Evolutionary conservation across 768 basidiomycete genomes (phyloP).

Genomic region (Boletus subcaerulescens): DNA sequence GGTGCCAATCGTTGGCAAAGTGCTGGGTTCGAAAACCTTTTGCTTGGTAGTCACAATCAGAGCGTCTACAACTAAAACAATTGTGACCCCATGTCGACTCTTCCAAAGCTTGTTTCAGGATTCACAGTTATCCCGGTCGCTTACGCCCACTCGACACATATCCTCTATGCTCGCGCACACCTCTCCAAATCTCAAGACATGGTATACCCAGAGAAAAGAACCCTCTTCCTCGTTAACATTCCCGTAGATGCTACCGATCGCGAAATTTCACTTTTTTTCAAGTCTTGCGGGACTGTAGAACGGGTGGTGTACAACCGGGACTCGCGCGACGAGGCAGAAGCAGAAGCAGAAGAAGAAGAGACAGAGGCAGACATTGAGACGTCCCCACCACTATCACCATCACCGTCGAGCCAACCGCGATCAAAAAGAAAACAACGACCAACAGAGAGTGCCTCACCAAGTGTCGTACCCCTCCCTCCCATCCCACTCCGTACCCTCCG

Average conservation of each 20-base stretch:
- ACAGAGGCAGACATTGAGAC: conserved; percentile 11
- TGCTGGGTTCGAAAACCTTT: too few species aligned
- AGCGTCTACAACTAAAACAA: too few species aligned
- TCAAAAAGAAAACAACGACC: conserved; percentile 32
- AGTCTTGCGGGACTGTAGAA: conserved; percentile 73
- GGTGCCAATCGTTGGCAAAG: too few species aligned
- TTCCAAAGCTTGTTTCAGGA: conserved; percentile 22
- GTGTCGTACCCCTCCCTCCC: conserved; percentile 59
- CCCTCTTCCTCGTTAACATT: conserved; percentile 85
- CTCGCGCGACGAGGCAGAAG: conserved; percentile 25
- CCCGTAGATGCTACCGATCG: conserved; percentile 86
- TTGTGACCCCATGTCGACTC: too few species aligned
- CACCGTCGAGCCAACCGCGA: conserved; percentile 14
- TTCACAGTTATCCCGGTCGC: conserved; percentile 38
- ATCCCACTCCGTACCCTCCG: conserved; percentile 52
- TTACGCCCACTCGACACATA: conserved; percentile 51
- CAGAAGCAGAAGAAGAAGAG: conserved; percentile 24
- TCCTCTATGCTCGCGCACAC: conserved; percentile 76
- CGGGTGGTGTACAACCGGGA: conserved; percentile 62
- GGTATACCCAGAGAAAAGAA: conserved; percentile 54
- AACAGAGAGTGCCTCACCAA: conserved; percentile 38
- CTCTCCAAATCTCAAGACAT: conserved; percentile 40
- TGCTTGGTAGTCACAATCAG: too few species aligned
- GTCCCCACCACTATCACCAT: not conserved
- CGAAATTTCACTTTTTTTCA: conserved; percentile 77